Base-by-base conservation (phyloP, 345 rosid genomes). In the Rhizophora apiculata region DNA sequence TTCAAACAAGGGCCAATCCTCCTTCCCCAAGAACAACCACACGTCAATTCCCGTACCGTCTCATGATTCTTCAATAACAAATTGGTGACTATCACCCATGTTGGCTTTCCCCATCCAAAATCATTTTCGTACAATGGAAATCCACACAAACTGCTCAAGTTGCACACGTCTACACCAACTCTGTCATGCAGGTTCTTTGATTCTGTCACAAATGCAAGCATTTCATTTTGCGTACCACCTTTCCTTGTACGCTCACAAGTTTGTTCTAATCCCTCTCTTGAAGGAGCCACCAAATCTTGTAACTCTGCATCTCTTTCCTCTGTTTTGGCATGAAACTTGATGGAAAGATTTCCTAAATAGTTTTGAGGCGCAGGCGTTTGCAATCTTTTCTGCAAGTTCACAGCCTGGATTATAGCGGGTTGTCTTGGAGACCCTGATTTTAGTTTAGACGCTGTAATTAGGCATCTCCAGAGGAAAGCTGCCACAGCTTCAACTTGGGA, bases 311-410 rank as follows among this genome's bases (percentile, higher is more conserved):
- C 46, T 4, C 24, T 6, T 27, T 24, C 20, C 15, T 16, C 56
- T 2, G 13, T 21, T 6, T 11, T 21, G 6, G 48, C 58, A 5
- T 36, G 31, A 30, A 57, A 11, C 3, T 49, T 26, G 30, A 16
- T 36, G 9, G 54, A 32, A 21, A 59, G 52, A 49, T 72, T 57
- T 15, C 70, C 75, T 0, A 58, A 6, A 6, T 27, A 20, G 51
- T 58, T 65, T 8, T 46, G 26, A 43, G 60, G 29, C 65, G 49
- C 27, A 4, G 65, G 60, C 10, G 70, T 58, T 2, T 6, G 16
- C 3, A 65, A 7, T 8, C 75, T 72, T 29, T 67, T 75, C 6
- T 78, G 69, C 53, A 83, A 26, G 49, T 64, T 78, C 43, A 68
- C 77, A 3, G 69, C 68, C 31, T 74, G 72, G 43, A 36, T 60